Conservation (phyloP, 371 early-diverging fungal genomes). For the Actinomucor elegans region DNA sequence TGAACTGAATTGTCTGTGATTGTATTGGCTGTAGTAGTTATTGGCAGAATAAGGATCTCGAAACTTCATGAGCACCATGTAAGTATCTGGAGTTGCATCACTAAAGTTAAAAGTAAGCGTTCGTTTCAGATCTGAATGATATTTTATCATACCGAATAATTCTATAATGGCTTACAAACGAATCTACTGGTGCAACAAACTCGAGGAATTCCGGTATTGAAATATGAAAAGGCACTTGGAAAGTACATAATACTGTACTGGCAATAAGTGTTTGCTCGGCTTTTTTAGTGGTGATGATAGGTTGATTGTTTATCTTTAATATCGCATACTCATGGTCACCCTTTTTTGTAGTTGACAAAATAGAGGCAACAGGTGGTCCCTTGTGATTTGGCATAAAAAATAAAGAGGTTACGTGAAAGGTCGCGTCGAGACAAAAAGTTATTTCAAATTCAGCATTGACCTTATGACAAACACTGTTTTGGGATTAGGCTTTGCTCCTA, state of each 20-base stretch:
- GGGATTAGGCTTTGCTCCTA: not conserved
- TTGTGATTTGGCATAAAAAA: constrained; percentile 9
- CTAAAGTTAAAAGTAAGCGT: constrained; percentile 20
- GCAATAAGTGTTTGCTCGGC: not conserved
- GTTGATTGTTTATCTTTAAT: constrained; percentile 69
- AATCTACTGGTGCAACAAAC: constrained; percentile 70
- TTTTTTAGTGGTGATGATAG: not conserved
- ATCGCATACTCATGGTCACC: constrained; percentile 46
- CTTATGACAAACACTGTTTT: too few species aligned
- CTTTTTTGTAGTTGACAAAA: constrained; percentile 1
- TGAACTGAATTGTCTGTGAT: constrained; percentile 77
- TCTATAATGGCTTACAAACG: constrained; percentile 66
- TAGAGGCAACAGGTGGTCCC: constrained; percentile 15
- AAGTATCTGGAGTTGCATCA: constrained; percentile 75
- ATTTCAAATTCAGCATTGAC: too few species aligned
- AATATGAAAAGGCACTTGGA: constrained; percentile 84
- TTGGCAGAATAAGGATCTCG: constrained; percentile 53
- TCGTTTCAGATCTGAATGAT: not conserved
- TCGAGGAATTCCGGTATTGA: constrained; percentile 83
- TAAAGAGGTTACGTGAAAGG: not conserved
- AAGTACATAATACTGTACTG: constrained; percentile 60
- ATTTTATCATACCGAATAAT: constrained; percentile 57
- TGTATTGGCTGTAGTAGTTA: constrained; percentile 72
- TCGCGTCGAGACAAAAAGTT: not conserved
- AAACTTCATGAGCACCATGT: constrained; percentile 81